Evolutionary conservation across 176 grass and related monocot genomes (phyloP).

Genomic region (Triticum aestivum): DNA sequence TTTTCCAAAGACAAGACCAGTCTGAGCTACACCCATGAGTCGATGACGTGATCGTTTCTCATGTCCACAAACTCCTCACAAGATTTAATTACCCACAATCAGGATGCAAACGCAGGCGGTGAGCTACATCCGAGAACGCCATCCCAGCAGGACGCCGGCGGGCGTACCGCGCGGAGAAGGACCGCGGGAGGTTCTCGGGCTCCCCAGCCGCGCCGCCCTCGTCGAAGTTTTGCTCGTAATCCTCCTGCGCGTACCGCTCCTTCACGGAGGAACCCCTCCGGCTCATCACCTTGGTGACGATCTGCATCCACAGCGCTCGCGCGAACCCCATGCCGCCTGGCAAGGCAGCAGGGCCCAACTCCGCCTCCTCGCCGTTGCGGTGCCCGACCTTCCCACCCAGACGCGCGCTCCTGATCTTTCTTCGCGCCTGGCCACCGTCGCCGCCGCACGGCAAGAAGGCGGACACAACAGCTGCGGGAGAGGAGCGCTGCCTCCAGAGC

Average conservation of each 20-base stretch:
- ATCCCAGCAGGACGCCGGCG: neutral
- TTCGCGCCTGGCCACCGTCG: neutral
- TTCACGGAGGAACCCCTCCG: neutral
- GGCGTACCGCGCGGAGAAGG: conserved; percentile 51
- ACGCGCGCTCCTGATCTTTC: neutral
- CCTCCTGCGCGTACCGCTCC: conserved; percentile 41
- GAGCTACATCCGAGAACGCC: neutral
- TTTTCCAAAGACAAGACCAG: too few species aligned
- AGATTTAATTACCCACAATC: neutral
- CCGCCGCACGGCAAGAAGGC: conserved; percentile 21
- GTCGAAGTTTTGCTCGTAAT: conserved; percentile 77
- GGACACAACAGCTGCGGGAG: conserved; percentile 5
- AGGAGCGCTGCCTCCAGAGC: conserved; percentile 27
- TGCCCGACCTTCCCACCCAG: neutral
- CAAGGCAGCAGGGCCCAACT: neutral
- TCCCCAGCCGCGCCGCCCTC: conserved; percentile 39
- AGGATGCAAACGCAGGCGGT: neutral
- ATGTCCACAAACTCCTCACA: neutral
- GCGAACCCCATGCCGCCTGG: neutral
- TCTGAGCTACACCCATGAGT: too few species aligned
- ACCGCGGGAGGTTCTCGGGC: conserved; percentile 52
- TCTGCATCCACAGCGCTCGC: conserved; percentile 44
- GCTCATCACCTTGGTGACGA: conserved; percentile 12
- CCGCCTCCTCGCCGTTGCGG: neutral
- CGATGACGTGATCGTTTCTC: neutral